These are phyloP conservation scores for Goniomonas avonlea DNA, from an alignment of 78 protist genomes.

Conservation along the genomic window DNA sequence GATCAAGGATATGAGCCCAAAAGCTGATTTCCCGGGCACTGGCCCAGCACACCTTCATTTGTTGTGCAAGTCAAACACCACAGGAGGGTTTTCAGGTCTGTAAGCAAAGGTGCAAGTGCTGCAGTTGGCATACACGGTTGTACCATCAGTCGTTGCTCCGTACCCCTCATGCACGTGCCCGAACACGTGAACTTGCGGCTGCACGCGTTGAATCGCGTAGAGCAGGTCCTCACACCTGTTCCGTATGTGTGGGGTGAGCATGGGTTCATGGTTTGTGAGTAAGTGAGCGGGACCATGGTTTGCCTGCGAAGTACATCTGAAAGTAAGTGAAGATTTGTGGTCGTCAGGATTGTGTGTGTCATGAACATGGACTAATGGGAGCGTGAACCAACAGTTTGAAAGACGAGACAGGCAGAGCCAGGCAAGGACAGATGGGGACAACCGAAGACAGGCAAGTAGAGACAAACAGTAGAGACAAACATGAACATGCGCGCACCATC, in stretches of 20 bases:
- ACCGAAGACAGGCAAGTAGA: no score
- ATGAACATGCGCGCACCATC: no score
- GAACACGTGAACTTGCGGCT: slow-evolving; percentile 32
- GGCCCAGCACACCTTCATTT: not conserved
- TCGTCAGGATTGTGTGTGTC: no score
- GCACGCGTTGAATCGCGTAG: not conserved
- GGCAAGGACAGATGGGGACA: no score
- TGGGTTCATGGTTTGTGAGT: not conserved
- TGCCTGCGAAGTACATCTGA: no score
- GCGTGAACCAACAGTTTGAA: no score
- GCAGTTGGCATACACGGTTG: slow-evolving; percentile 41
- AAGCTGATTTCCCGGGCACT: not conserved
- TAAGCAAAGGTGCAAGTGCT: slow-evolving; percentile 35
- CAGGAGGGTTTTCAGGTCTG: slow-evolving; percentile 10
- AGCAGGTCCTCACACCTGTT: slow-evolving; percentile 48
- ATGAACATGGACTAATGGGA: no score
- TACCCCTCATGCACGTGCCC: slow-evolving; percentile 57
- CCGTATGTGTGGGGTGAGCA: not conserved
- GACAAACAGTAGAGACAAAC: no score
- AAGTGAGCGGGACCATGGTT: no score
- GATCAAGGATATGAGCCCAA: not conserved
- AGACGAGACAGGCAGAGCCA: no score
- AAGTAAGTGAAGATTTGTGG: no score
- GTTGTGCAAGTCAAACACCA: slow-evolving; percentile 42
- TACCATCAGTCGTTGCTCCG: slow-evolving; percentile 50